phyloP scores from a whole-genome alignment of 106 monocot species.

The Amphibolis antarctica region DNA sequence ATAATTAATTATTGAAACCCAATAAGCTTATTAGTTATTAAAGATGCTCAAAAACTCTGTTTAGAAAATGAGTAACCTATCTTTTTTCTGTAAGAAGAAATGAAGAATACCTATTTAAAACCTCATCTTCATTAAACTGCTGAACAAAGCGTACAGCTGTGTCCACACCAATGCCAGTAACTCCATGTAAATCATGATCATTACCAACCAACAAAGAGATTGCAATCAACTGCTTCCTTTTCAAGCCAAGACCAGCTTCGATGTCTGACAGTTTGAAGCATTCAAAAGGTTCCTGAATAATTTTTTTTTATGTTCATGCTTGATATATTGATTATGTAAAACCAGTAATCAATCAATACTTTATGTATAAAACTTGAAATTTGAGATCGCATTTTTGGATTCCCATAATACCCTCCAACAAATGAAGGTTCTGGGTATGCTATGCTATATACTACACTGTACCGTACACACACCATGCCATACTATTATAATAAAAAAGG shows the following conservation, averaged over 20 bases:
- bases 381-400: no score
- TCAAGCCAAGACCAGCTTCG: slow-evolving; percentile 68
- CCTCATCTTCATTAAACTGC: slow-evolving; percentile 57
- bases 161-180: slow-evolving; percentile 77
- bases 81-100: neutral
- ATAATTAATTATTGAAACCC: neutral
- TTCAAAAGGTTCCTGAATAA: slow-evolving; percentile 87
- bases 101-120: slow-evolving; percentile 58
- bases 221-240: slow-evolving; percentile 77
- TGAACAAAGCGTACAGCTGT: slow-evolving; percentile 80
- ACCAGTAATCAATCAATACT: no score
- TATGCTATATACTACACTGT: no score
- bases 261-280: slow-evolving; percentile 85
- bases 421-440: no score
- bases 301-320: neutral
- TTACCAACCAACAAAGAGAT: slow-evolving; percentile 76
- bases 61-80: no score
- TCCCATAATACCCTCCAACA: no score
- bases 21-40: no score
- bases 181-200: slow-evolving; percentile 74
- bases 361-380: no score
- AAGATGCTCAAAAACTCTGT: no score
- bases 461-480: no score
- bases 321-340: no score
- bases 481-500: no score